These are phyloP conservation scores for Lentinula novae-zelandiae DNA, from an alignment of 1,284 basidiomycete species.

Conservation along the genomic window DNA sequence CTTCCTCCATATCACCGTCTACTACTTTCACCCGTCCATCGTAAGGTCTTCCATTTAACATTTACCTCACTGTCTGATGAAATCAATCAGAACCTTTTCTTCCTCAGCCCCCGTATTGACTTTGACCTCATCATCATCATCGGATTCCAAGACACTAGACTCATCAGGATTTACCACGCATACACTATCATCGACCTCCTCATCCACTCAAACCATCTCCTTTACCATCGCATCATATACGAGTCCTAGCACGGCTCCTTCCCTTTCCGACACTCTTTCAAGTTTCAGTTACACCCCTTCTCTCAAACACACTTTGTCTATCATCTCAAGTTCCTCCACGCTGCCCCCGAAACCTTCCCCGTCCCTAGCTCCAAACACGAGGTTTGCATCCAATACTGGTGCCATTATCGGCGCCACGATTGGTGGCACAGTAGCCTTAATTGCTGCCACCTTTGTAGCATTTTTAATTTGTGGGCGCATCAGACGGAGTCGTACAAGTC, in stretches of 20 bases:
- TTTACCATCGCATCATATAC: not conserved
- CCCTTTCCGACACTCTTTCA: not conserved
- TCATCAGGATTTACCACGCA: not conserved
- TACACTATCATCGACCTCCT: not conserved
- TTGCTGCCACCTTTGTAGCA: not conserved
- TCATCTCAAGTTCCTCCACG: not conserved
- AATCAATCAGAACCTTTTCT: not conserved
- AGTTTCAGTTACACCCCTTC: not conserved
- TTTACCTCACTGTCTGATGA: not conserved
- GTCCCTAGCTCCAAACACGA: not conserved
- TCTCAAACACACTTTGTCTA: not conserved
- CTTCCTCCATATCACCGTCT: not conserved
- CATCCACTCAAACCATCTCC: not conserved
- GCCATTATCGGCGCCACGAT: conserved; percentile 11
- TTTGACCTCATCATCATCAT: not conserved
- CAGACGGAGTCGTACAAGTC: not conserved
- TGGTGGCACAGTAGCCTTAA: conserved; percentile 4
- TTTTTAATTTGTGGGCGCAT: conserved; percentile 8
- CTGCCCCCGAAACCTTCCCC: not conserved
- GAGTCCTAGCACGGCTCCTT: not conserved
- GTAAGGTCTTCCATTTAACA: not conserved
- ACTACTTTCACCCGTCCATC: not conserved
- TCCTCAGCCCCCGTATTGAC: not conserved
- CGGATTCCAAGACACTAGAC: not conserved
- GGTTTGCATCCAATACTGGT: conserved; percentile 4